Base-by-base conservation (phyloP, 495 filamentous ascomycete genomes). In the Aspergillus nidulans region DNA sequence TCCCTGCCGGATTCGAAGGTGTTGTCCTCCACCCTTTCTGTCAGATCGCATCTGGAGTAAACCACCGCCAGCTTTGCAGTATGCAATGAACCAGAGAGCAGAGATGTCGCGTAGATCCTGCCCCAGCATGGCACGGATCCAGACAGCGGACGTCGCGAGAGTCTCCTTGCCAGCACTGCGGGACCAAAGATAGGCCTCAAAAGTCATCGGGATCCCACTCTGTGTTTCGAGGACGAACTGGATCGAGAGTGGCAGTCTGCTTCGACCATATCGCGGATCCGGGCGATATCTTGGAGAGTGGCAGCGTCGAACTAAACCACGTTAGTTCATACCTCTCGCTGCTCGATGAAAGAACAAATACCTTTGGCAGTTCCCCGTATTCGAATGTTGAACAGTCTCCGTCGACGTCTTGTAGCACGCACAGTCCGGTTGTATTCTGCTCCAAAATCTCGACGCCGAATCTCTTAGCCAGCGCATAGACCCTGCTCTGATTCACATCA, bases 61-160 rank as follows among this genome's bases (percentile, higher is more conserved):
- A 0, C 78, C 77, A 1, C 68, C 69, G 2, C 72, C 71, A 21
- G 65, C 66, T 51, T 70, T 69, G 65, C 71, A 73, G 61, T 81
- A 79, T 42, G 76, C 69, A n/a, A 83, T 60, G 57, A 81, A 74
- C 52, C 63, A 82, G 0, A 76, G 53, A 6, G 73, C 71, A 41
- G 67, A 73, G 20, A 82, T 51, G 7, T 81, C 73, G 0, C 28
- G 36, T 3, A 74, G 62, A 16, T 77, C 71, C 13, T 69, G 55
- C 12, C 78, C 76, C 2, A 79, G 65, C 66, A 81, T 76, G 2
- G 67, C 75, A 5, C 67, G 66, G 1, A 67, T 63, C 61, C 77
- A 75, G 25, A 75, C 63, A 8, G 63, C 62, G 3, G 66, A 69
- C 15, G 56, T 68, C 36, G 53, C 61, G 13, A 66, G 23, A 9